These are phyloP conservation scores for Penicillium sp. DNA, from an alignment of 2,329 filamentous ascomycete species.

Conservation along the genomic window DNA sequence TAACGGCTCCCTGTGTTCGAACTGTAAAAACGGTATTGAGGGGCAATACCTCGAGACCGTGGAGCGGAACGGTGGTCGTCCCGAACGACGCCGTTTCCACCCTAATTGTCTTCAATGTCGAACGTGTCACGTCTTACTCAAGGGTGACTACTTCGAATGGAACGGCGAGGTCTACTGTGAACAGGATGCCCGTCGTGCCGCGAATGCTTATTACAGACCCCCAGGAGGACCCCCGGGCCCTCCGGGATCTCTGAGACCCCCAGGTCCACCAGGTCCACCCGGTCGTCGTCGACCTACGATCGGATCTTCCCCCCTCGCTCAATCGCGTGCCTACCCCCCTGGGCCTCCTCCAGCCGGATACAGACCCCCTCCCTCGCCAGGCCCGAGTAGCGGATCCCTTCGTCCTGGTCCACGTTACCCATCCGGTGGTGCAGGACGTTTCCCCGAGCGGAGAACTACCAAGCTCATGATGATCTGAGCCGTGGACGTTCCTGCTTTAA, in stretches of 20 bases:
- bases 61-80: slow-evolving; percentile 43
- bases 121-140: slow-evolving; percentile 72
- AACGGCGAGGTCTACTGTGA: slow-evolving; percentile 83
- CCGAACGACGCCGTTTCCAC: slow-evolving; percentile 75
- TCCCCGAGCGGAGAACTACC: slow-evolving; percentile 57
- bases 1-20: slow-evolving; percentile 83
- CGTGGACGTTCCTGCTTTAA: background rate
- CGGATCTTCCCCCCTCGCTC: slow-evolving; percentile 43
- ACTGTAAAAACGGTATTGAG: slow-evolving; percentile 85
- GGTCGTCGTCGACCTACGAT: slow-evolving; percentile 46
- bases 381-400: slow-evolving; percentile 26
- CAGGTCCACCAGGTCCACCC: slow-evolving; percentile 12
- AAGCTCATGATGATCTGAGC: slow-evolving; percentile 56
- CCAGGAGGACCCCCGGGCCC: slow-evolving; percentile 26
- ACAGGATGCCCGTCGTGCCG: slow-evolving; percentile 74
- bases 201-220: slow-evolving; percentile 37
- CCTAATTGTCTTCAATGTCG: slow-evolving; percentile 83
- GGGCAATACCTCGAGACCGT: slow-evolving; percentile 89
- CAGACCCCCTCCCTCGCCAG: slow-evolving; percentile 31
- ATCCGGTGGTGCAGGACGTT: slow-evolving; percentile 45
- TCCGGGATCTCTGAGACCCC: slow-evolving; percentile 2
- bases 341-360: slow-evolving; percentile 34
- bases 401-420: slow-evolving; percentile 33
- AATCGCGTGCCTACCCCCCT: slow-evolving; percentile 33
- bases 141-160: slow-evolving; percentile 91